Conservation (phyloP, 2,329 filamentous ascomycete species). For the Hymenoscyphus fraxineus region DNA sequence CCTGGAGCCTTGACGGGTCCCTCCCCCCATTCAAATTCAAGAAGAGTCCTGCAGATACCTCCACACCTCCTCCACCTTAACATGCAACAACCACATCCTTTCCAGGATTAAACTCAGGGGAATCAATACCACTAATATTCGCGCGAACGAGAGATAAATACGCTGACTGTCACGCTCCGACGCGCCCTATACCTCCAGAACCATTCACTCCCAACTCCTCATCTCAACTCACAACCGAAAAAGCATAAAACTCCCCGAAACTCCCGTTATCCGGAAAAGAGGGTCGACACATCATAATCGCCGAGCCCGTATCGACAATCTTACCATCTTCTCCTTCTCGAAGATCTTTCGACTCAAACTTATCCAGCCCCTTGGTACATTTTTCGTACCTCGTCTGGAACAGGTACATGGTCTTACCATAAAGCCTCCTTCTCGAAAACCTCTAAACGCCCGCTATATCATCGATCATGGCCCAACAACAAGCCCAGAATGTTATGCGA, state of each 20-base stretch:
- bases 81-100: conserved; percentile 4
- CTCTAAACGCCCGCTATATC: conserved; percentile 15
- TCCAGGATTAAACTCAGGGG: conserved; percentile 9
- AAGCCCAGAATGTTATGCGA: conserved; percentile 43
- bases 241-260: neutral
- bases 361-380: conserved; percentile 9
- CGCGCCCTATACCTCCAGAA: neutral
- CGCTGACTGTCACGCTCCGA: too few species aligned
- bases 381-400: conserved; percentile 23
- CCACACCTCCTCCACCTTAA: conserved; percentile 3
- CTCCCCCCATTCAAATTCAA: conserved; percentile 8
- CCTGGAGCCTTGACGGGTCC: too few species aligned
- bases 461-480: conserved; percentile 34
- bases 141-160: neutral
- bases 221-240: neutral
- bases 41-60: conserved; percentile 3
- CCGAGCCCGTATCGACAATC: conserved; percentile 27
- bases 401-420: conserved; percentile 27
- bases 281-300: conserved; percentile 16
- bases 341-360: conserved; percentile 9
- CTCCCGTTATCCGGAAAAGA: conserved; percentile 20
- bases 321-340: conserved; percentile 4
- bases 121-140: neutral
- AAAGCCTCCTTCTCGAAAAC: conserved; percentile 5
- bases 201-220: neutral